Evolutionary conservation across 2,329 filamentous ascomycete species (phyloP).

Genomic region (Botrytis deweyae): DNA sequence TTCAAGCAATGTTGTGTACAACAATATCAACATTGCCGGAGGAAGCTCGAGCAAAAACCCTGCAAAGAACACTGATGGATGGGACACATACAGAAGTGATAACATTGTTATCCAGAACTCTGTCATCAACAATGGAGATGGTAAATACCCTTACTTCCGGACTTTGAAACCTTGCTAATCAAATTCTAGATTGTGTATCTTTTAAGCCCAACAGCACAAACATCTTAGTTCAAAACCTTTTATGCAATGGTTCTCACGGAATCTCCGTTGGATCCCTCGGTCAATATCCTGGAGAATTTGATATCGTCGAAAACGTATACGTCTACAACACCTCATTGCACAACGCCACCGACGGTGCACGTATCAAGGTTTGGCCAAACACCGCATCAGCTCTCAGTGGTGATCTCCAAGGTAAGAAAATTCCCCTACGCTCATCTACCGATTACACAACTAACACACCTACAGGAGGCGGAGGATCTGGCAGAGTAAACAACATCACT

Average conservation of each 20-base stretch:
- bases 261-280: slow-evolving; percentile 72
- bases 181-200: slow-evolving; percentile 58
- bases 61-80: slow-evolving; percentile 67
- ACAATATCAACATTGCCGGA: slow-evolving; percentile 60
- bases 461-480: slow-evolving; percentile 60
- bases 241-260: slow-evolving; percentile 69
- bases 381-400: slow-evolving; percentile 52
- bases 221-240: slow-evolving; percentile 64
- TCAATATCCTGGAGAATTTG: slow-evolving; percentile 60
- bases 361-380: slow-evolving; percentile 71
- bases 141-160: slow-evolving; percentile 23
- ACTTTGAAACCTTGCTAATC: not conserved
- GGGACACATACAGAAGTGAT: slow-evolving; percentile 61
- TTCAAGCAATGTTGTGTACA: slow-evolving; percentile 61
- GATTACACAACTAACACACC: not conserved
- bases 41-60: slow-evolving; percentile 51
- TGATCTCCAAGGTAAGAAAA: slow-evolving; percentile 48
- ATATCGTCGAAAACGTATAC: slow-evolving; percentile 69
- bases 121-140: slow-evolving; percentile 62
- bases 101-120: slow-evolving; percentile 68
- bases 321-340: slow-evolving; percentile 60
- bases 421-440: not conserved
- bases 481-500: slow-evolving; percentile 64
- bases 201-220: slow-evolving; percentile 74
- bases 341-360: slow-evolving; percentile 59